Evolutionary conservation across 192 early-diverging fungal species (phyloP).

Genomic region (Backusella macrospora): DNA sequence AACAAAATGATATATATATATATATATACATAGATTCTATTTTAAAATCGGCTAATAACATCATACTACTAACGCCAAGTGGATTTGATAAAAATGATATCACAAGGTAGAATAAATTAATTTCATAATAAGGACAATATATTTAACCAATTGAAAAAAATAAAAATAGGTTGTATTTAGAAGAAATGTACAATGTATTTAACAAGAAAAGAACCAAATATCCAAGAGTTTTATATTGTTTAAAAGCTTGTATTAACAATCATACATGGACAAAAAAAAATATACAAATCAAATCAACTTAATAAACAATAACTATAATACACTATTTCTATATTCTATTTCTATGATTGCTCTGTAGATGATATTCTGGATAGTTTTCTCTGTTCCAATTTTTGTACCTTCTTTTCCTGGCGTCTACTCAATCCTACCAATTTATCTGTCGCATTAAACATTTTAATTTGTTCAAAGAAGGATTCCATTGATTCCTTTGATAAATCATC

Average conservation of each 20-base stretch:
- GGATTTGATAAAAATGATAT: neutral
- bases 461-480: slow-evolving; percentile 54
- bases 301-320: too few species aligned
- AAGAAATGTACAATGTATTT: neutral
- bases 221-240: neutral
- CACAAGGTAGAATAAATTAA: neutral
- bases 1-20: neutral
- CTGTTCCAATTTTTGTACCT: slow-evolving; percentile 47
- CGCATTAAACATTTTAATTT: slow-evolving; percentile 22
- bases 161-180: neutral
- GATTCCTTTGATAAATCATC: slow-evolving; percentile 69
- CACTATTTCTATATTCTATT: neutral
- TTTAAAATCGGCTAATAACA: neutral
- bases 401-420: slow-evolving; percentile 53
- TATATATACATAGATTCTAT: neutral
- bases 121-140: neutral
- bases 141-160: neutral
- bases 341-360: neutral
- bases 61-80: neutral
- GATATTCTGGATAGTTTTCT: slow-evolving; percentile 35
- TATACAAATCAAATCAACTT: too few species aligned
- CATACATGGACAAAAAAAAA: neutral
- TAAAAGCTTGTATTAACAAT: neutral
- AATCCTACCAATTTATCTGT: slow-evolving; percentile 9
- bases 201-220: neutral